phyloP scores from a whole-genome alignment of 2,329 filamentous ascomycete species.

The Trichophaea hybrida region DNA sequence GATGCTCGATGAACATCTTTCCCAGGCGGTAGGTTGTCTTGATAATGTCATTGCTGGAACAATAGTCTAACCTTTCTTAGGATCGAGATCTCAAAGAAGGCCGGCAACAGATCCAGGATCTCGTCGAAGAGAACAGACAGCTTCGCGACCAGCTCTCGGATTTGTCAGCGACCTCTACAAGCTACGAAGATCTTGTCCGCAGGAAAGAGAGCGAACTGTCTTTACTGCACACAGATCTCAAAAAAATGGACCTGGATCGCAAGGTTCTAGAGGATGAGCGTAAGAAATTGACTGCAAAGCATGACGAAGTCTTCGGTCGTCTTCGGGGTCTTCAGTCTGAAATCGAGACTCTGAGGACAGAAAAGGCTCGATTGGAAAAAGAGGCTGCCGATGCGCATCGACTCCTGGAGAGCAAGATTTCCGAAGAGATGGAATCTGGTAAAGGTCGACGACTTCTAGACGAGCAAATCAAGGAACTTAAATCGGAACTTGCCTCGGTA shows the following conservation, averaged over 20 bases:
- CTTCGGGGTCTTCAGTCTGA: conserved; percentile 79
- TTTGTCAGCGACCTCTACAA: conserved; percentile 78
- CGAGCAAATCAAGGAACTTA: conserved; percentile 73
- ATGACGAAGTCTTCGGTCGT: conserved; percentile 60
- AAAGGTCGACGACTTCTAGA: conserved; percentile 73
- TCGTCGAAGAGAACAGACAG: conserved; percentile 65
- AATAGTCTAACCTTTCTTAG: conserved; percentile 28
- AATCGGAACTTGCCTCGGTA: conserved; percentile 66
- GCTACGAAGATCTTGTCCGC: conserved; percentile 85
- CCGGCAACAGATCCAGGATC: conserved; percentile 59
- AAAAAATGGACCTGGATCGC: conserved; percentile 68
- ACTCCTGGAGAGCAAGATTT: conserved; percentile 73
- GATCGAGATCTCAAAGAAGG: conserved; percentile 65
- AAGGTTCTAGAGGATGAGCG: conserved; percentile 67
- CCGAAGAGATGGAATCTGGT: conserved; percentile 72
- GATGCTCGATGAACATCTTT: conserved; percentile 74
- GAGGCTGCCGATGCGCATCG: conserved; percentile 80
- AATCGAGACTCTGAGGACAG: conserved; percentile 69
- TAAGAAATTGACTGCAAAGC: conserved; percentile 53
- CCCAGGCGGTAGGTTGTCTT: conserved; percentile 30
- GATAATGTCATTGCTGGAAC: conserved; percentile 28
- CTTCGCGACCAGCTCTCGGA: conserved; percentile 75
- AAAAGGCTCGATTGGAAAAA: conserved; percentile 69
- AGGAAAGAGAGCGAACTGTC: conserved; percentile 88
- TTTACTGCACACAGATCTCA: conserved; percentile 70